Evolutionary conservation across 208 protist genomes (phyloP).

Genomic region (Tetramitus jugosus): DNA sequence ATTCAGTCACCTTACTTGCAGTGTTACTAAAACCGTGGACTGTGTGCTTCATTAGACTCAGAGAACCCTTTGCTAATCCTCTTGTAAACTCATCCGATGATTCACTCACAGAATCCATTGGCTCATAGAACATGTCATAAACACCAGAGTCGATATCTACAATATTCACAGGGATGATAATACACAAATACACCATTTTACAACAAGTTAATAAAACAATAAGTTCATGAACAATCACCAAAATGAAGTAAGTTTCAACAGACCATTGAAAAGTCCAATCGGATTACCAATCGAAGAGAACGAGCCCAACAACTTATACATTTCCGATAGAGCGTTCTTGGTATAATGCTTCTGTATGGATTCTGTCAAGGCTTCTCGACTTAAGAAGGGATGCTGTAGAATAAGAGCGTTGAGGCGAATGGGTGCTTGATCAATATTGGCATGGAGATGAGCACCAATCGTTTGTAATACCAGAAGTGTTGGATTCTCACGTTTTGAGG

Average conservation of each 20-base stretch:
- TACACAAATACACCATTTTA: too few relatives aligned
- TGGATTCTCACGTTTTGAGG: background rate
- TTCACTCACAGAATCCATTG: conserved; percentile 4
- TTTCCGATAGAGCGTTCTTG: background rate
- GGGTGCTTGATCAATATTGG: conserved; percentile 11
- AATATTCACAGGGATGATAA: too few relatives aligned
- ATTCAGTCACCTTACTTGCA: conserved; percentile 22
- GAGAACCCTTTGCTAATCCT: conserved; percentile 15
- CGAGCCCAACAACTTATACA: background rate
- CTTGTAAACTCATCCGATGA: conserved; percentile 20
- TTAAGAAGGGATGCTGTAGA: conserved; percentile 1
- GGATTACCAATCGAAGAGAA: conserved; percentile 11
- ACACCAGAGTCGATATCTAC: conserved; percentile 11
- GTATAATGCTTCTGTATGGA: background rate
- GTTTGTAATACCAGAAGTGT: background rate
- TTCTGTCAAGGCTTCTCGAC: background rate
- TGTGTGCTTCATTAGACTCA: conserved; percentile 8
- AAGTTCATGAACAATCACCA: too few relatives aligned
- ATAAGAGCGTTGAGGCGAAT: conserved; percentile 1
- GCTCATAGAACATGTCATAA: conserved; percentile 21
- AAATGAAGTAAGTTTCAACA: too few relatives aligned
- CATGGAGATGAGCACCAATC: background rate
- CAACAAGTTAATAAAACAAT: too few relatives aligned
- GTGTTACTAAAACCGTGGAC: conserved; percentile 32
- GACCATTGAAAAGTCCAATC: conserved; percentile 13